Base-by-base conservation (phyloP, 2,329 filamentous ascomycete genomes). In the Pezicula neosporulosa region DNA sequence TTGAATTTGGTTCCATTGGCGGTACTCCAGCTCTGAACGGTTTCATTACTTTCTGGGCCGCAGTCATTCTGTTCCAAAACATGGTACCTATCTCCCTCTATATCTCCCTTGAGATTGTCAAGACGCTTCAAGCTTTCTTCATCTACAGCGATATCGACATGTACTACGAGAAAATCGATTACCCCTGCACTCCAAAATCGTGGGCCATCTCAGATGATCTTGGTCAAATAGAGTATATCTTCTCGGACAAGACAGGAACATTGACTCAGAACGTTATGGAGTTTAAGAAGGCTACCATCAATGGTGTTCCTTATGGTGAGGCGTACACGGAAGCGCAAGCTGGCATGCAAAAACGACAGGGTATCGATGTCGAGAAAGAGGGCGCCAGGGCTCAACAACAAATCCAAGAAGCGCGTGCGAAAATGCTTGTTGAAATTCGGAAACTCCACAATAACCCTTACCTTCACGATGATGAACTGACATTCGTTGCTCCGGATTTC, bases 201-300 rank as follows among this genome's bases (percentile, higher is more conserved):
- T 99, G 94, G 94, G 99, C 97, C 67, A 97, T 99, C 47, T 97
- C 93, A 1, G 94, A 99, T 66, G 95, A 99, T 63, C 78, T 99
- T 44, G 94, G 94, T 12, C 94, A 99, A 71, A 96, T 99, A 56
- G 94, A 97, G 71, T 99, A 97, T 74, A 96, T 99, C 60, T 99
- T 99, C 70, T 97, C 90, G 0, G 90, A 96, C 76, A 96, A 96
- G 72, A 96, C 90, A 0, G 90, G 90, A 52, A 96, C 90, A 2
- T 73, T 96, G 57, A 96, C 90, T 0, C 90, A 95, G 64, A 96
- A 96, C 67, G 88, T 95, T 48, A 96, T 96, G 94, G 95, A 99
- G 69, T 99, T 97, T 81, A 99, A 97, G 71, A 99, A 99, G 71
- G 91, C 88, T 50, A 96, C 92, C 0, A 86, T 99, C 70, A 97